Evolutionary conservation across 805 yeast genomes (phyloP).

Genomic region (Saturnispora besseyi): DNA sequence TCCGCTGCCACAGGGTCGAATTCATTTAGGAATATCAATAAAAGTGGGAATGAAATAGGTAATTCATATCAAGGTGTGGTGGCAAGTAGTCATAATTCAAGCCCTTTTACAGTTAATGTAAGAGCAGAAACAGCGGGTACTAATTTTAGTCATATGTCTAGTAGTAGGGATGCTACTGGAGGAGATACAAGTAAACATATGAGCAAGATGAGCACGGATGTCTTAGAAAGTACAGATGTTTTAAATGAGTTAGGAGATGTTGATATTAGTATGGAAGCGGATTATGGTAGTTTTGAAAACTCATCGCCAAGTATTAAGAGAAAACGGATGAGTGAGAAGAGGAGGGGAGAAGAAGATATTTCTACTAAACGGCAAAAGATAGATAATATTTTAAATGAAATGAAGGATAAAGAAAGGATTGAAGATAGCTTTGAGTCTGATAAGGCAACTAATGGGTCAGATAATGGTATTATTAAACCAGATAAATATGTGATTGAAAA

Average conservation of each 20-base stretch:
- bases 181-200: conserved; percentile 3
- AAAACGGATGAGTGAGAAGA: not conserved
- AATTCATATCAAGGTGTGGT: not conserved
- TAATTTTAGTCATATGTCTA: conserved; percentile 1
- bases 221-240: not conserved
- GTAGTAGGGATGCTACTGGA: conserved; percentile 3
- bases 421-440: not conserved
- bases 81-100: conserved; percentile 1
- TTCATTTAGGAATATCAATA: not conserved
- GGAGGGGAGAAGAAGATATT: not conserved
- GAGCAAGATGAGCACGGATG: not conserved
- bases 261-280: conserved; percentile 2
- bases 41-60: not conserved
- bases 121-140: conserved; percentile 7
- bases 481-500: conserved; percentile 11
- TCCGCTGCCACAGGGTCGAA: not conserved
- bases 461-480: conserved; percentile 7
- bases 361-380: not conserved
- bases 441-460: conserved; percentile 10
- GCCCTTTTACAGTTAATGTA: conserved; percentile 3
- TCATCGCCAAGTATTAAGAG: conserved; percentile 5
- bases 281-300: not conserved
- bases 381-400: not conserved
- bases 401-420: not conserved
- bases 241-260: not conserved